Evolutionary conservation across 2,329 filamentous ascomycete genomes (phyloP), one percentile per base, ranked within the genome.

Genomic region (Stagonosporopsis cucurbitacearum): DNA sequence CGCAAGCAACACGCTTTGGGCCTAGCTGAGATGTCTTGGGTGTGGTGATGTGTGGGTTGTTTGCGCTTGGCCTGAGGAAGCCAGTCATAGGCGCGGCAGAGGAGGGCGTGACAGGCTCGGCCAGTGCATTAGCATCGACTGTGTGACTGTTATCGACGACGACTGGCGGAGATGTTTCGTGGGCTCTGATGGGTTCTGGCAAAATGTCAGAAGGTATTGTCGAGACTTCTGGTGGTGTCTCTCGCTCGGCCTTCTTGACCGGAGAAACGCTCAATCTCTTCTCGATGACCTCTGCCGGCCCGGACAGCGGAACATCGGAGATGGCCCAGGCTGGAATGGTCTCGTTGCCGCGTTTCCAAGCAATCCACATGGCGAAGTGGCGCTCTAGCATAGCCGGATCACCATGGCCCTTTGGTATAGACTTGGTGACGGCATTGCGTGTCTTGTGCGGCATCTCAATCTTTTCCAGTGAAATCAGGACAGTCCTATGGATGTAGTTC

Each of bases 261-360:
- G 83, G 82, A 26, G 83, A 79, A 19, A 78, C 80, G 43, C 82
- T 83, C 6, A 84, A 73, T 64, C 84, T 85, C 73, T 85, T 86
- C 48, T 82, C 80, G 7, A 60, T 61, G 3, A 60, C 58, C 7
- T 74, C 70, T 17, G 57, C 47, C 12, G 59, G 40, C 47, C 75
- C 82, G 41, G 80, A 80, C 40, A 85, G 77, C 15, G 81, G 77
- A 41, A 80, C 80, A 61, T 86, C 84, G 2, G 83, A 83, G 51
- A 83, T 79, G 36, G 85, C 85, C 86, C 86, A 89, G 40, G 81
- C 77, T 26, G 86, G 84, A 43, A 86, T 83, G 53, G 77, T 77
- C 60, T 87, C 85, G 65, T 88, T 87, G 11, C 86, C 86, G 50
- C 84, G 82, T 69, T 89, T 88, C 86, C 86, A 88, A 3, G 86